Evolutionary conservation across 176 grass and related monocot genomes (phyloP).

Genomic region (Aechmea fasciata): DNA sequence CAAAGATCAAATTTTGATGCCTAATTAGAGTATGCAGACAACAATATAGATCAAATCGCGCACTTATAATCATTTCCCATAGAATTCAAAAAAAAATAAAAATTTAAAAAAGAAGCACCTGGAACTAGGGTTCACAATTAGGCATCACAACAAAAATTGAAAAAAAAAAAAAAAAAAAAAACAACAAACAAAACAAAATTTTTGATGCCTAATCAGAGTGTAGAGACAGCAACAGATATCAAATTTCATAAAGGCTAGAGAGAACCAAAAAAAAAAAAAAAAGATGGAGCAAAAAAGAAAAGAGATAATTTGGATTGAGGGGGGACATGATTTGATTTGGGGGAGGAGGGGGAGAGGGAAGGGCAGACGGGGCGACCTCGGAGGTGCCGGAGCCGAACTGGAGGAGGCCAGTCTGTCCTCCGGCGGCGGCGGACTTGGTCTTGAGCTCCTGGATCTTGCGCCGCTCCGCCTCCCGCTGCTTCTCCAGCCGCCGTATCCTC

Average conservation of each 20-base stretch:
- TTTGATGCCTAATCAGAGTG: background rate
- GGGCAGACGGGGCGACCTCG: constrained; percentile 36
- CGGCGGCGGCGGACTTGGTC: constrained; percentile 54
- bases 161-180: too few species aligned
- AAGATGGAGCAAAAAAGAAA: too few species aligned
- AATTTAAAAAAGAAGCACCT: background rate
- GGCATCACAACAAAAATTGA: too few species aligned
- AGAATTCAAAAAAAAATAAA: background rate
- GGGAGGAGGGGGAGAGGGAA: background rate
- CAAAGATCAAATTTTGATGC: background rate
- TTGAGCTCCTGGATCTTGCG: constrained; percentile 93
- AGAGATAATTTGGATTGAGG: background rate
- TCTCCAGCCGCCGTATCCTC: constrained; percentile 96
- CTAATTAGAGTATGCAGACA: background rate
- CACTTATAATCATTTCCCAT: background rate
- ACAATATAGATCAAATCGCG: background rate
- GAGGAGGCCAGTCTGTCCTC: constrained; percentile 76
- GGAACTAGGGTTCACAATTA: too few species aligned
- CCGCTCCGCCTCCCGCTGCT: constrained; percentile 92
- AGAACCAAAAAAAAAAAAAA: too few species aligned
- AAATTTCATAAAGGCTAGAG: background rate
- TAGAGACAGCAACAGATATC: background rate
- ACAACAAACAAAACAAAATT: too few species aligned
- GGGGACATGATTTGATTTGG: background rate
- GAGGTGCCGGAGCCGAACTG: constrained; percentile 99